A percentile compares a stretch with the other conserved stretches of the same genome.
phyloP scores from a whole-genome alignment of 1,284 basidiomycete species.

The Boletus mariae region DNA sequence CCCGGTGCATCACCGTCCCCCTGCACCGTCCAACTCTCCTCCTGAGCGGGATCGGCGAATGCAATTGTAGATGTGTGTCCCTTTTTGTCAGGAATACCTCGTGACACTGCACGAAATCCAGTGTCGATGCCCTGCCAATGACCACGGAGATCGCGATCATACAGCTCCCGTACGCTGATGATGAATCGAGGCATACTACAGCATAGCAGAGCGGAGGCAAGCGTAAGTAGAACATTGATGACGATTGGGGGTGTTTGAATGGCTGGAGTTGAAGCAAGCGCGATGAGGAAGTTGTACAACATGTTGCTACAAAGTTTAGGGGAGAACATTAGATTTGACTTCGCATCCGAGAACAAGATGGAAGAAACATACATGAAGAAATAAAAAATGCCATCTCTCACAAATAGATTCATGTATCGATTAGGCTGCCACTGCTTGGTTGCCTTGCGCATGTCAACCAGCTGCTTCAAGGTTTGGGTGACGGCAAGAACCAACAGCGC shows the following conservation, averaged over 20 bases:
- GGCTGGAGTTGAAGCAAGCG: not conserved
- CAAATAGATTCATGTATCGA: too few species aligned
- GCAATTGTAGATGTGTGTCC: not conserved
- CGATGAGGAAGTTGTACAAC: not conserved
- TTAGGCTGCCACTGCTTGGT: too few species aligned
- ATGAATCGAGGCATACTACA: not conserved
- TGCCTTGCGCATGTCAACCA: too few species aligned
- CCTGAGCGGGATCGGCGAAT: not conserved
- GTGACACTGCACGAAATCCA: not conserved
- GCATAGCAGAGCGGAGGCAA: not conserved
- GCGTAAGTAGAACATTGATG: not conserved
- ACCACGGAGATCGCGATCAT: not conserved
- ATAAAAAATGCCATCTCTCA: too few species aligned
- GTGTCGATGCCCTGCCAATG: not conserved
- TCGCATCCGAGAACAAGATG: not conserved
- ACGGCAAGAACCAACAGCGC: too few species aligned
- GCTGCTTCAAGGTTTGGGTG: too few species aligned
- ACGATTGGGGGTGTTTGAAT: not conserved
- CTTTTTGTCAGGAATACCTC: not conserved
- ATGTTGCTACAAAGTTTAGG: not conserved
- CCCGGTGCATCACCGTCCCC: not conserved
- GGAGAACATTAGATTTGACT: not conserved
- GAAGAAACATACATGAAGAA: conserved; percentile 2
- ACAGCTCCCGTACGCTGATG: too few species aligned
- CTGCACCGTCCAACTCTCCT: not conserved